phyloP scores from a whole-genome alignment of 2,329 filamentous ascomycete species.

The Cercospora zeina region DNA sequence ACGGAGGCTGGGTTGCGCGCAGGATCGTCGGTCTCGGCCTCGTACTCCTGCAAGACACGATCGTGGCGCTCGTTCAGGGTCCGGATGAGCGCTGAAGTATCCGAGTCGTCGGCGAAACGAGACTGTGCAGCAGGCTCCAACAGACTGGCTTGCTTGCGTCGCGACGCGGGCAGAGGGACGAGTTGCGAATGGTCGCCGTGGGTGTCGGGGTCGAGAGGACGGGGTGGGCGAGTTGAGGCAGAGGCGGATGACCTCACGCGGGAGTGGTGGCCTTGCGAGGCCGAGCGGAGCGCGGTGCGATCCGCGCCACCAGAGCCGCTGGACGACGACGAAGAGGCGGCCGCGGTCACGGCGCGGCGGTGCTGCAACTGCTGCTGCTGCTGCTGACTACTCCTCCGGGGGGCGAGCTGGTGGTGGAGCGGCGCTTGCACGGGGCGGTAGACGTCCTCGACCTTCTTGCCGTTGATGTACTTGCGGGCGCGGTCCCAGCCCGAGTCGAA shows the following conservation, averaged over 20 bases:
- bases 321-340: conserved; percentile 9
- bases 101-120: conserved; percentile 19
- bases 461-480: conserved; percentile 24
- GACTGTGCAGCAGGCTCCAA: conserved; percentile 22
- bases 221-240: conserved; percentile 4
- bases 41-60: conserved; percentile 34
- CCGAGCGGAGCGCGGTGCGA: conserved; percentile 18
- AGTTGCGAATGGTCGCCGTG: background rate
- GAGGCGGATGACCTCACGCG: conserved; percentile 26
- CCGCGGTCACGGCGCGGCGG: conserved; percentile 3
- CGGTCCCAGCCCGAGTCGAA: conserved; percentile 36
- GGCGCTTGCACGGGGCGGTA: conserved; percentile 14
- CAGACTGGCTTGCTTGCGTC: conserved; percentile 27
- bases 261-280: conserved; percentile 17
- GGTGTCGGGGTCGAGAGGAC: background rate
- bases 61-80: conserved; percentile 31
- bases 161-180: conserved; percentile 17
- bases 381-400: background rate
- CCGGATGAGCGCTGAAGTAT: conserved; percentile 26
- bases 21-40: conserved; percentile 38
- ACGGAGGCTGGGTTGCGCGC: conserved; percentile 32
- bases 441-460: conserved; percentile 26
- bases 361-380: conserved; percentile 6
- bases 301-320: conserved; percentile 13
- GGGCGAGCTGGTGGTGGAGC: background rate